Evolutionary conservation across 306 rosid genomes (phyloP).

Genomic region (Mimosa pudica): DNA sequence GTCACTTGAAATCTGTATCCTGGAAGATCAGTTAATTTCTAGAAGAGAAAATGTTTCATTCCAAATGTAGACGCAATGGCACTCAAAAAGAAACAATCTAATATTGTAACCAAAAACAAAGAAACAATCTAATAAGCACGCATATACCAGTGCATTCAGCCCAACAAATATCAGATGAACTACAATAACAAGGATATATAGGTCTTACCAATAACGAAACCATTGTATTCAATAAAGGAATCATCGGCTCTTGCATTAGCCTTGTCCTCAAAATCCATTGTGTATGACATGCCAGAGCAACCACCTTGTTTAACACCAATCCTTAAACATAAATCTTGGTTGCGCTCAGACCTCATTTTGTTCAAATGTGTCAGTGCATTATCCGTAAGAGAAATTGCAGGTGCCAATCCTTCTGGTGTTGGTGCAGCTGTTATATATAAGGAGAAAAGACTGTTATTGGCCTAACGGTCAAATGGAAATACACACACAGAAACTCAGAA

Average conservation of each 20-base stretch:
- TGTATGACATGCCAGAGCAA: constrained; percentile 98
- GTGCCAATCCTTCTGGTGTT: constrained; percentile 44
- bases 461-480: background rate
- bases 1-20: constrained; percentile 16
- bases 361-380: constrained; percentile 90
- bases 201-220: constrained; percentile 75
- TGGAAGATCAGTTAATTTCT: constrained; percentile 18
- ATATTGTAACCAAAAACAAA: constrained; percentile 1
- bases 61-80: background rate
- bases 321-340: constrained; percentile 79
- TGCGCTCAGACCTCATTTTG: constrained; percentile 81
- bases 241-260: constrained; percentile 76
- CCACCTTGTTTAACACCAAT: constrained; percentile 99
- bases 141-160: background rate
- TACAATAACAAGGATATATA: constrained; percentile 22
- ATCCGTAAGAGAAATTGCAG: constrained; percentile 56
- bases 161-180: background rate
- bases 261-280: constrained; percentile 86
- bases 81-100: background rate
- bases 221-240: constrained; percentile 80
- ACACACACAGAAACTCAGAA: too few relatives aligned
- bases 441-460: background rate
- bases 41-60: background rate
- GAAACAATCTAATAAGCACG: background rate
- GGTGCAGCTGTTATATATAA: constrained; percentile 43